Evolutionary conservation across 345 rosid species (phyloP), one percentile per base, ranked within the genome.

Genomic region (Citrus cavaleriei): DNA sequence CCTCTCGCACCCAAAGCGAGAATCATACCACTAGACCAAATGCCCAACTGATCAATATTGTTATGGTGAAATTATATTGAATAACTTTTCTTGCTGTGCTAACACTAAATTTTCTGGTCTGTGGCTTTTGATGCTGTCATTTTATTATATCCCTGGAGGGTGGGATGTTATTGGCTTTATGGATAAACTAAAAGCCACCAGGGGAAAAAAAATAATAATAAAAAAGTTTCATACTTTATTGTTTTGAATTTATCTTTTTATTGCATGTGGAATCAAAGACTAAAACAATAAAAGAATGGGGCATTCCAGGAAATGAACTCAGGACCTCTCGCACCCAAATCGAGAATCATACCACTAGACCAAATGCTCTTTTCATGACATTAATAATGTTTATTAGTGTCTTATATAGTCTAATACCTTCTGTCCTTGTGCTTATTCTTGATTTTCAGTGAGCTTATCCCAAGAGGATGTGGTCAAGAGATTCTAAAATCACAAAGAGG

Each of bases 1-100:
- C 90, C 90, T 90, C 91, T 95, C 86, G 85, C 94, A 89, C 92
- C 95, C 92, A 86, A 90, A 93, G 92, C 89, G 81, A 93, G 92
- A 90, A 90, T 89, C 93, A 89, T 90, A 86, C 93, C 93, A 91
- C 93, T 90, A 87, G 88, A 90, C 94, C 91, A 90, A 87, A 88
- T 90, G 89, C 90, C 93, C 86, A 21, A 46, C 18, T 46, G 51
- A 46, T 13, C 51, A 46, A 46, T 14, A 12, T 10, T 10, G 3
- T 42, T 42, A 42, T 42, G 14, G 49, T 42, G 49, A 42, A 42
- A 42, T 42, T 42, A 42, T 12, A 13, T 46, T 12, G 16, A 46
- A 12, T 46, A 46, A 12, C 51, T 46, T 46, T 46, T 12, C 16
- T 12, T 46, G 16, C 18, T 46, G 51, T 46, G 51, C 51, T 46